Evolutionary conservation across 2,329 filamentous ascomycete species (phyloP), one percentile per base, ranked within the genome.

Genomic region (Diaporthe caulivora): DNA sequence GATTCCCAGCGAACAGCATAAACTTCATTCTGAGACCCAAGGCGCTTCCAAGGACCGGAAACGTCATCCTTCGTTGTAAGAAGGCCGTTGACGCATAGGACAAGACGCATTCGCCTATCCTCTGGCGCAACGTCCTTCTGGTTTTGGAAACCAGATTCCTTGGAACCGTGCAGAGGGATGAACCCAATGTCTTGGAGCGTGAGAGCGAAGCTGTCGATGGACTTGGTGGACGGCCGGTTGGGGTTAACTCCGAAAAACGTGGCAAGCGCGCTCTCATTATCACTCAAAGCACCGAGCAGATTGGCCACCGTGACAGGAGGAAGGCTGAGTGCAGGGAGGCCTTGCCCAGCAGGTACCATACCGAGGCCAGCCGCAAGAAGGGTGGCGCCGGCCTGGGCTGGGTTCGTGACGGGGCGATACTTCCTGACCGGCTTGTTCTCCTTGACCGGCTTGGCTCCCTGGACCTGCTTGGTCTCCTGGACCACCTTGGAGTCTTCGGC

Each of bases 171-270:
- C 21, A 97, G 86, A 0, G 95, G 94, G 15, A 98, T 83, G 78
- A 98, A 94, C 0, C 91, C 94, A 82, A 98, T 97, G 79, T 98
- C 95, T 78, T 94, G 91, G 21, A 98, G 92, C 76, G 98, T 95
- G 77, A 91, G 92, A 15, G 93, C 90, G 80, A 97, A 97, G n/a
- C 92, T 88, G 76, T 98, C 94, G 87, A 98, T 93, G 87, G 95
- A 94, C 81, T 95, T 92, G 69, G 92, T 91, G 0, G 93, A 94
- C 87, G 97, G 95, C 47, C 92, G 90, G 1, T 92, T 92, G 55
- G 94, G 94, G 80, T 97, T 98, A n/a, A 97, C 94, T 11, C 97
- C 97, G 79, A 98, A 98, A 51, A 98, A 85, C 49, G 93, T 91
- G 21, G 95, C 96, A 40, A 98, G 92, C 54, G 95, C 86, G 21